Evolutionary conservation across 2,329 filamentous ascomycete species (phyloP).

Genomic region (Graphium sp.): DNA sequence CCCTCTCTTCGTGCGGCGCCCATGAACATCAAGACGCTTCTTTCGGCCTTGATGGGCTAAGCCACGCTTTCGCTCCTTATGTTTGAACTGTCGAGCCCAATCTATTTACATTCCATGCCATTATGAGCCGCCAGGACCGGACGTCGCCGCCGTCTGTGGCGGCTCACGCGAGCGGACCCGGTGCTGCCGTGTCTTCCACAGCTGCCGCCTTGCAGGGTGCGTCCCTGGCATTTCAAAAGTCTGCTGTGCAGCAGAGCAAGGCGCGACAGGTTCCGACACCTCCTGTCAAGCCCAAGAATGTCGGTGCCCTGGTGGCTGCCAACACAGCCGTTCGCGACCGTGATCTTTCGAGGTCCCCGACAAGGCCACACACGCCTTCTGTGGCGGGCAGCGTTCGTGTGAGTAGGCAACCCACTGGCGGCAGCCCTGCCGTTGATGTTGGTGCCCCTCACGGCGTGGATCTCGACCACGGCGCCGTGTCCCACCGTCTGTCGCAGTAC

Average conservation of each 20-base stretch:
- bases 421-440: background rate
- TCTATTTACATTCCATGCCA: too few species aligned
- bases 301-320: slow-evolving; percentile 16
- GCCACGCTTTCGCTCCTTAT: too few species aligned
- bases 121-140: too few species aligned
- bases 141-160: slow-evolving; percentile 6
- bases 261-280: too few species aligned
- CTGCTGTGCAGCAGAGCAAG: too few species aligned
- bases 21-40: too few species aligned
- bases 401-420: background rate
- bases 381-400: slow-evolving; percentile 6
- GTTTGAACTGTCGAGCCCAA: too few species aligned
- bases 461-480: background rate
- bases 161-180: slow-evolving; percentile 14
- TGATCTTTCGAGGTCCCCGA: slow-evolving; percentile 17
- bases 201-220: slow-evolving; percentile 35
- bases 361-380: too few species aligned
- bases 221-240: slow-evolving; percentile 34
- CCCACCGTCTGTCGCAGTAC: background rate
- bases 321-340: slow-evolving; percentile 16
- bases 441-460: background rate
- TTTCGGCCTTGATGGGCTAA: too few species aligned
- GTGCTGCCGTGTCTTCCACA: slow-evolving; percentile 10
- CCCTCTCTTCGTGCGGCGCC: too few species aligned
- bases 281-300: too few species aligned